These are phyloP conservation scores for Penicillium ucsense DNA, from an alignment of 495 filamentous ascomycete species.

Conservation along the genomic window DNA sequence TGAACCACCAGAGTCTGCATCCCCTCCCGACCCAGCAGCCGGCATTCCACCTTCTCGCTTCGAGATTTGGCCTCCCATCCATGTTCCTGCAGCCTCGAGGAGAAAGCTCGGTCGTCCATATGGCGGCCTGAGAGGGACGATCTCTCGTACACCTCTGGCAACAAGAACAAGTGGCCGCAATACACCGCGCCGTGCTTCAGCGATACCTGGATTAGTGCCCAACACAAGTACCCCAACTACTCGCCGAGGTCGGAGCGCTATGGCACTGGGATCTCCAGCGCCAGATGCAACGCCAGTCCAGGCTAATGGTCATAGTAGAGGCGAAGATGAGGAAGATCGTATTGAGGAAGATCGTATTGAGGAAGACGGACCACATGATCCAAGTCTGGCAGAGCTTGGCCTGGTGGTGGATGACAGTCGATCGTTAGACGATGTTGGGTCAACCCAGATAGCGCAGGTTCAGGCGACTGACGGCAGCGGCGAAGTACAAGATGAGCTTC, in stretches of 20 bases:
- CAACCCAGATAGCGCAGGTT: not conserved
- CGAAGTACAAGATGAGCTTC: not conserved
- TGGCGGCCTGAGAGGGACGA: slow-evolving; percentile 11
- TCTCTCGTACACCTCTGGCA: slow-evolving; percentile 18
- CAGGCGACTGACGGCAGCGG: slow-evolving; percentile 1
- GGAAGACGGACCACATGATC: slow-evolving; percentile 22
- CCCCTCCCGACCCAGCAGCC: slow-evolving; percentile 20
- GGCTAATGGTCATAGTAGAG: slow-evolving; percentile 5
- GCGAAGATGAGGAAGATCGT: slow-evolving; percentile 2
- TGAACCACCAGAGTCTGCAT: slow-evolving; percentile 2
- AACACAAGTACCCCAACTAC: slow-evolving; percentile 14
- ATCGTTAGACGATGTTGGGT: too few species aligned
- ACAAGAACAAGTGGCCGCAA: slow-evolving; percentile 27
- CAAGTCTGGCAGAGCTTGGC: slow-evolving; percentile 6
- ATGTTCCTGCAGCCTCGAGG: slow-evolving; percentile 35
- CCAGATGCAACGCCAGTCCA: slow-evolving; percentile 14
- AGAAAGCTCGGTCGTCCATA: slow-evolving; percentile 41
- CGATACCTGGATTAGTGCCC: slow-evolving; percentile 20
- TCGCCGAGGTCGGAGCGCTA: slow-evolving; percentile 33
- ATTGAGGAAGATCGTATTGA: slow-evolving; percentile 13
- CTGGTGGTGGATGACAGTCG: slow-evolving; percentile 1
- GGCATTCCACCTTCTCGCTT: slow-evolving; percentile 71
- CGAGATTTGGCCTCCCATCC: slow-evolving; percentile 77
- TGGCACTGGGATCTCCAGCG: slow-evolving; percentile 21
- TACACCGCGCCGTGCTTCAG: slow-evolving; percentile 28